phyloP scores from a whole-genome alignment of 2,329 filamentous ascomycete species.

The Ascochyta lentis region DNA sequence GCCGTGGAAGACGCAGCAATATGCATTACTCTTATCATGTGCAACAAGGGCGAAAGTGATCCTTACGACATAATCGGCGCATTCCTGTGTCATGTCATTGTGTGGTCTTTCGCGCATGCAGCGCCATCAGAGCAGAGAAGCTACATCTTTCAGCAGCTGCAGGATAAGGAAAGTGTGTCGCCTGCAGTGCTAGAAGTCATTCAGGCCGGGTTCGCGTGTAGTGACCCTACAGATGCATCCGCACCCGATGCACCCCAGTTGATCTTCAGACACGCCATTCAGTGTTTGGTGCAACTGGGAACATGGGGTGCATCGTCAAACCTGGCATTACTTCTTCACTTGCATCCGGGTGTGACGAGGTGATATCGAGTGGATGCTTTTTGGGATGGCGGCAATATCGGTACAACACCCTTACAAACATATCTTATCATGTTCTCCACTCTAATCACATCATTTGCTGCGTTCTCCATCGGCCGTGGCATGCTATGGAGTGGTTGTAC shows the following conservation, averaged over 20 bases:
- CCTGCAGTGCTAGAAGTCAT: background rate
- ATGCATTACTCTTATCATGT: conserved; percentile 9
- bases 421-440: too few relatives aligned
- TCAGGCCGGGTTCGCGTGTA: background rate
- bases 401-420: too few relatives aligned
- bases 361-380: background rate
- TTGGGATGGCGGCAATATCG: too few relatives aligned
- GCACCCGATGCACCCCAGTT: background rate
- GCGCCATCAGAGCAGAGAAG: background rate
- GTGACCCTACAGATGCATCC: background rate
- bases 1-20: conserved; percentile 3
- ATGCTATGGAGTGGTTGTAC: too few relatives aligned
- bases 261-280: conserved; percentile 14
- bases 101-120: conserved; percentile 7
- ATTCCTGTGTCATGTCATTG: conserved; percentile 10
- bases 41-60: background rate
- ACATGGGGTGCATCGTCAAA: conserved; percentile 14
- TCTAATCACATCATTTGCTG: too few relatives aligned
- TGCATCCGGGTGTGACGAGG: background rate
- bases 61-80: conserved; percentile 11
- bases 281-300: conserved; percentile 8
- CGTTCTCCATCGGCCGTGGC: too few relatives aligned
- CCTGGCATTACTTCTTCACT: conserved; percentile 6
- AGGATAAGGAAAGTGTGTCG: background rate
- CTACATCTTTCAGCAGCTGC: background rate